Base-by-base conservation (phyloP, 2,329 filamentous ascomycete species). In the Penicillium brasilianum region DNA sequence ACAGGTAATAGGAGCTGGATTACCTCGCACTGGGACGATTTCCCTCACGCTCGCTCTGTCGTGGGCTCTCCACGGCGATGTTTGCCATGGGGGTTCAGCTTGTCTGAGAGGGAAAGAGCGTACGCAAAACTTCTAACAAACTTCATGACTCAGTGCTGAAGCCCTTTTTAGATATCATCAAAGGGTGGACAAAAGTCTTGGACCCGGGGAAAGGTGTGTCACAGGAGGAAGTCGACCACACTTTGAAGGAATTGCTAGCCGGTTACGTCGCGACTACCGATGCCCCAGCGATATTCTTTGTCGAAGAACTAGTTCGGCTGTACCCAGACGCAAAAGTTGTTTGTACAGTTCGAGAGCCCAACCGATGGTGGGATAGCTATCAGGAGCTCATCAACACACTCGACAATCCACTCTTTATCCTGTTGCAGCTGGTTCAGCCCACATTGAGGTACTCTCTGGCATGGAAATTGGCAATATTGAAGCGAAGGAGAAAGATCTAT, bases 241-340 rank as follows among this genome's bases (percentile, higher is more conserved):
- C 55, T 1, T 30, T 49, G 30, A 49, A 48, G 43, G 30, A 56
- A n/a, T 28, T 54, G 51, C 59, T 66, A 0, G 72, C 73, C 11
- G 81, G 81, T 30, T 84, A 79, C 61, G 77, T 76, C 5, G 81
- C 76, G 13, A 72, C 77, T 25, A 79, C 80, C 32, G 82, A 84
- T 63, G 64, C 74, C 28, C 81, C 82, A 0, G 72, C 71, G 6
- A 73, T 71, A 18, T 69, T 74, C 51, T 77, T 82, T 18, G 70
- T 82, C 37, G 71, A 75, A n/a, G 80, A 83, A 55, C 68, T 84
- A 30, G 64, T 83, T 46, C 76, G 80, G 57, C 63, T 82, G 7
- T 83, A 83, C 59, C 82, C 82, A 0, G 74, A 83, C 46, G 81
- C 80, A 10, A 77, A 78, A 49, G 79, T 83, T 1, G 76, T 84